Conservation (phyloP, 2,329 filamentous ascomycete genomes). For the Albophoma yamanashiensis region DNA sequence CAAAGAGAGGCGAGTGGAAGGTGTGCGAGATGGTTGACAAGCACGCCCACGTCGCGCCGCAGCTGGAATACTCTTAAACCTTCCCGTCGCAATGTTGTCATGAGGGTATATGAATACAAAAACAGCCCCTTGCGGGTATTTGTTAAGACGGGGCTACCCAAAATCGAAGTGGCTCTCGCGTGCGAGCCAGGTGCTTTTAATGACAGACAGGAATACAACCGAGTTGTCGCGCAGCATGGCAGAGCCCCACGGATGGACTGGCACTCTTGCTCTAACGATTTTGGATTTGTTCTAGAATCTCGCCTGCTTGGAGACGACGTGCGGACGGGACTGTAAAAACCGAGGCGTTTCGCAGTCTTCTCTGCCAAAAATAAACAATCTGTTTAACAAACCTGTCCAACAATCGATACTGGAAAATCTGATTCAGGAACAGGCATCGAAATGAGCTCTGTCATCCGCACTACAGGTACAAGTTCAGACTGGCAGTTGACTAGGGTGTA, state of each 20-base stretch:
- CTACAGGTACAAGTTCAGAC: background rate
- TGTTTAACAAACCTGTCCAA: too few species aligned
- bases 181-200: background rate
- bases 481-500: background rate
- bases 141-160: too few species aligned
- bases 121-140: too few species aligned
- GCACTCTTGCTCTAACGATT: background rate
- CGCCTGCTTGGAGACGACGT: background rate
- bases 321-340: background rate
- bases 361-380: too few species aligned
- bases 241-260: background rate
- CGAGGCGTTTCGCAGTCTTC: background rate
- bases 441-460: background rate
- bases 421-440: too few species aligned
- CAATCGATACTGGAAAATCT: too few species aligned
- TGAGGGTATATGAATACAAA: too few species aligned
- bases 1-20: background rate
- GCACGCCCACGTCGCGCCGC: too few species aligned
- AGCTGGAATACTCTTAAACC: too few species aligned
- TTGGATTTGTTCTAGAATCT: background rate
- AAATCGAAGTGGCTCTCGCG: background rate
- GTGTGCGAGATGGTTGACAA: background rate
- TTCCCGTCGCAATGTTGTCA: too few species aligned
- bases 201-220: background rate
- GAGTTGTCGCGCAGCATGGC: background rate